Percentiles rank a stretch among this genome's conserved stretches.
phyloP scores from a whole-genome alignment of 345 rosid genomes.

The Citrus reticulata region DNA sequence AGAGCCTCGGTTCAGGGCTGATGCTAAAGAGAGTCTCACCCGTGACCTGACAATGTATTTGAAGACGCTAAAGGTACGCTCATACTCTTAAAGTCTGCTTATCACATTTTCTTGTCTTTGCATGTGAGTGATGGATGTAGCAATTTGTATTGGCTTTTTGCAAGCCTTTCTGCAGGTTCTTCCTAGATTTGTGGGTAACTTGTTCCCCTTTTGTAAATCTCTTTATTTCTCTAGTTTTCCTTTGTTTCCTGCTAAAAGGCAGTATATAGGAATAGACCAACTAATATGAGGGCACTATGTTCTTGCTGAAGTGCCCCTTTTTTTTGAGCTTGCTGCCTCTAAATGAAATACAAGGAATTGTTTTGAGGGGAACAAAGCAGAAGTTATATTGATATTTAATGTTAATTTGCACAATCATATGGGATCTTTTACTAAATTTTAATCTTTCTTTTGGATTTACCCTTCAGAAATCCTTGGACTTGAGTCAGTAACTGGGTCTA shows the following conservation, averaged over 20 bases:
- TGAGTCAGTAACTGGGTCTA: neutral
- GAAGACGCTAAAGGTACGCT: conserved; percentile 37
- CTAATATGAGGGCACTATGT: neutral
- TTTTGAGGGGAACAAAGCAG: neutral
- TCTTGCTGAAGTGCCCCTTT: neutral
- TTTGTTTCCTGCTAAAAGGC: neutral
- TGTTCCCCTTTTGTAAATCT: neutral
- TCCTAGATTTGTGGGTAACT: neutral
- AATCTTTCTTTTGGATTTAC: neutral
- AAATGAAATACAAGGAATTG: neutral
- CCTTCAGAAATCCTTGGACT: neutral
- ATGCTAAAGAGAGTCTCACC: conserved; percentile 33
- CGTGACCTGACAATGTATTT: conserved; percentile 38
- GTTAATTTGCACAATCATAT: neutral
- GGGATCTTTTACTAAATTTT: neutral
- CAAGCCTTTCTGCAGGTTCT: neutral
- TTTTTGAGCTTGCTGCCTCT: neutral
- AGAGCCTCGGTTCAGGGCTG: conserved; percentile 35
- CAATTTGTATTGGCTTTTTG: neutral
- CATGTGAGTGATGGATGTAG: neutral
- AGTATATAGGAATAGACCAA: neutral
- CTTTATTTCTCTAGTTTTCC: neutral
- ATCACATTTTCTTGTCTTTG: neutral
- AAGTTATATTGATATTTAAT: neutral
- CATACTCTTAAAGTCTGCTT: neutral